A percentile compares a stretch with the other conserved stretches of the same genome.
phyloP scores from a whole-genome alignment of 164 flowering plant species.

The Dillenia turbinata region DNA sequence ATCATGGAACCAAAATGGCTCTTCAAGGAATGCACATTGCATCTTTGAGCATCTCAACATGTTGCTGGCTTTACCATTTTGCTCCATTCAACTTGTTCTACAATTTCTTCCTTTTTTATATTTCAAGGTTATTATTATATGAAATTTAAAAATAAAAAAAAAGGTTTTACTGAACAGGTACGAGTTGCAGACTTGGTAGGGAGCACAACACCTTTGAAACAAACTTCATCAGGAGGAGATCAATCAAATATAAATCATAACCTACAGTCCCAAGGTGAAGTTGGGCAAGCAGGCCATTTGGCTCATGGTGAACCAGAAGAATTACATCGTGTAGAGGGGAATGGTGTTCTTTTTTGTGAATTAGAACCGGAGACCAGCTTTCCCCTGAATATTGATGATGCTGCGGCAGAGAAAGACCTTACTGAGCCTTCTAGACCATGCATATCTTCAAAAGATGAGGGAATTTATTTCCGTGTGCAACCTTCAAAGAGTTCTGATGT shows the following conservation, averaged over 20 bases:
- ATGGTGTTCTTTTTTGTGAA: slow-evolving; percentile 42
- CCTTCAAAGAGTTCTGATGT: too few relatives aligned
- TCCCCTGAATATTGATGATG: slow-evolving; percentile 5
- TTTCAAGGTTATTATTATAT: background rate
- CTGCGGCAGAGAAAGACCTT: slow-evolving; percentile 7
- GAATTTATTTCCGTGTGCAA: background rate
- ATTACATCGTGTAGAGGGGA: slow-evolving; percentile 24
- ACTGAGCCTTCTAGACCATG: slow-evolving; percentile 11
- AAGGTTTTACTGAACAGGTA: slow-evolving; percentile 30
- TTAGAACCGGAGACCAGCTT: slow-evolving; percentile 23
- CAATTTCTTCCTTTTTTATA: too few relatives aligned
- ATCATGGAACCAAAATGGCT: too few relatives aligned
- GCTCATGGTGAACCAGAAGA: slow-evolving; percentile 3
- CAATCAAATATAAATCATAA: slow-evolving; percentile 7
- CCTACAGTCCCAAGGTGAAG: background rate
- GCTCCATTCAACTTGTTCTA: background rate
- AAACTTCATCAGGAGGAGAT: slow-evolving; percentile 15
- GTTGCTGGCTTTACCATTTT: too few relatives aligned
- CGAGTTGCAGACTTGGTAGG: slow-evolving; percentile 49
- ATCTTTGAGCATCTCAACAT: too few relatives aligned
- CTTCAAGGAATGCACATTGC: too few relatives aligned
- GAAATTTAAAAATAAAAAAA: slow-evolving; percentile 1
- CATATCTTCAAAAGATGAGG: slow-evolving; percentile 5
- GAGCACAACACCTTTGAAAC: slow-evolving; percentile 7
- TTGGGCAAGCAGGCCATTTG: background rate